Evolutionary conservation across 106 monocot species (phyloP).

Genomic region (Platanthera guangdongensis): DNA sequence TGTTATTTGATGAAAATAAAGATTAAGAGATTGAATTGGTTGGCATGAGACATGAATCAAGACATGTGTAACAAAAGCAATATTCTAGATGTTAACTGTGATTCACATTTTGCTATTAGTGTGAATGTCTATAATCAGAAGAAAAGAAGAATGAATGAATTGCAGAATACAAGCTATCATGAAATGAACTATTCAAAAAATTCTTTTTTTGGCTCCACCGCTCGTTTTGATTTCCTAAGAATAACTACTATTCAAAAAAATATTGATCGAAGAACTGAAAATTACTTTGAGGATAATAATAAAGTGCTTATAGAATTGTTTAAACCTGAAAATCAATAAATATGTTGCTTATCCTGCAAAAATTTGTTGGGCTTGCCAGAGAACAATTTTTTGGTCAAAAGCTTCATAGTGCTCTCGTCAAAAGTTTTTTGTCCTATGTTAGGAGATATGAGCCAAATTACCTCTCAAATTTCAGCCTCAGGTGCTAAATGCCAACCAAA

Average conservation of each 20-base stretch:
- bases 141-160: conserved; percentile 36
- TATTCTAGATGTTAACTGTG: conserved; percentile 23
- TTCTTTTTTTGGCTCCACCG: conserved; percentile 15
- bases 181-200: conserved; percentile 10
- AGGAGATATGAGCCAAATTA: conserved; percentile 19
- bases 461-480: too few species aligned
- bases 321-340: too few species aligned
- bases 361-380: conserved; percentile 37
- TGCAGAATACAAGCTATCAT: conserved; percentile 19
- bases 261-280: background rate
- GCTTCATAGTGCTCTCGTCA: conserved; percentile 35
- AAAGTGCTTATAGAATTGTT: background rate
- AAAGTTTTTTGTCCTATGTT: conserved; percentile 40
- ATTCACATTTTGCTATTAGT: conserved; percentile 43
- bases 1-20: too few species aligned
- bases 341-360: conserved; percentile 62
- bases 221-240: conserved; percentile 3
- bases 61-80: too few species aligned
- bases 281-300: background rate
- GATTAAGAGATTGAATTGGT: too few species aligned
- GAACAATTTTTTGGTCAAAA: conserved; percentile 44
- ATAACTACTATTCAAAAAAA: background rate
- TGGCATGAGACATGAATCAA: too few species aligned
- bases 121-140: conserved; percentile 59
- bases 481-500: too few species aligned